Evolutionary conservation across 78 protist genomes (phyloP).

Genomic region (Speleostelium caveatum): DNA sequence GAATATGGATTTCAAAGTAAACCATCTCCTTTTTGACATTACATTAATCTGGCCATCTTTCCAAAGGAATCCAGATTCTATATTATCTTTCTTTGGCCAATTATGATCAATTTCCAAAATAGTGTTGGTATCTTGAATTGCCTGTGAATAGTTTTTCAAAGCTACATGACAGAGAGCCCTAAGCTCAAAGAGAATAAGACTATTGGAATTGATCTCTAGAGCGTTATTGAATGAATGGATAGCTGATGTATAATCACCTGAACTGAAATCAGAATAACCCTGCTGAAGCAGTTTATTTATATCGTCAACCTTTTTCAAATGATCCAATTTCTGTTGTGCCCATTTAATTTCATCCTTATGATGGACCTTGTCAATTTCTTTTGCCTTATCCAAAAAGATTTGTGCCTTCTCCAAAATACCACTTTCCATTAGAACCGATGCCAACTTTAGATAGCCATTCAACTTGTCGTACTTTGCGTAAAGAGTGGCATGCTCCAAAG

Average conservation of each 20-base stretch:
- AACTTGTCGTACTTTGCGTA: slow-evolving; percentile 18
- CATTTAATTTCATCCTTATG: slow-evolving; percentile 13
- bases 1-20: slow-evolving; percentile 38
- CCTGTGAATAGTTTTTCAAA: slow-evolving; percentile 27
- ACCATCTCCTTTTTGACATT: slow-evolving; percentile 76
- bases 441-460: slow-evolving; percentile 16
- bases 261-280: slow-evolving; percentile 30
- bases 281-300: slow-evolving; percentile 31
- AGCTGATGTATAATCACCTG: slow-evolving; percentile 31
- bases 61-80: slow-evolving; percentile 12
- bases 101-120: slow-evolving; percentile 75
- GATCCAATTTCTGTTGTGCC: slow-evolving; percentile 9
- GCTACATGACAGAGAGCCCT: slow-evolving; percentile 30
- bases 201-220: slow-evolving; percentile 27
- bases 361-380: neutral
- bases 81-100: slow-evolving; percentile 40
- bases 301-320: slow-evolving; percentile 25
- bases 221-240: slow-evolving; percentile 15
- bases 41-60: slow-evolving; percentile 81
- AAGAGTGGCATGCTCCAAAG: slow-evolving; percentile 5
- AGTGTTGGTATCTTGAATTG: slow-evolving; percentile 15
- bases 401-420: slow-evolving; percentile 45
- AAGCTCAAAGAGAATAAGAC: slow-evolving; percentile 37
- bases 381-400: slow-evolving; percentile 32
- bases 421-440: slow-evolving; percentile 38